Conservation (phyloP, 2,329 filamentous ascomycete species). For the Acrocalymma vagum region DNA sequence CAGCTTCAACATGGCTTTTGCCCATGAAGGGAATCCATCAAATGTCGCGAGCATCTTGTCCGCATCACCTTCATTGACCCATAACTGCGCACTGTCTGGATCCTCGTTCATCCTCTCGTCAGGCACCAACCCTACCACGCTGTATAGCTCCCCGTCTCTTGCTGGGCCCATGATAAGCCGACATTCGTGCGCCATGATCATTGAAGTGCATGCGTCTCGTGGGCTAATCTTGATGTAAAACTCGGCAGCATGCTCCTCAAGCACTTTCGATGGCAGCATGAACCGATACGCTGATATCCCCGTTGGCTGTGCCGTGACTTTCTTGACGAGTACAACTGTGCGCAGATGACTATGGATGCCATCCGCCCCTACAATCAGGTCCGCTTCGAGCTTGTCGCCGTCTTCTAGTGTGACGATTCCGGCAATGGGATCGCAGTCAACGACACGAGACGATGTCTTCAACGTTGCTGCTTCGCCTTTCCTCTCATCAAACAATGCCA, state of each 20-base stretch:
- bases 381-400: conserved; percentile 53
- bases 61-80: conserved; percentile 49
- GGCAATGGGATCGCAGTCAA: conserved; percentile 49
- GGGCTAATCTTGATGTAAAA: conserved; percentile 46
- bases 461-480: conserved; percentile 44
- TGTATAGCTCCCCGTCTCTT: conserved; percentile 51
- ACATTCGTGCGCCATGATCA: conserved; percentile 55
- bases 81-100: conserved; percentile 46
- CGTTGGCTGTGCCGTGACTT: conserved; percentile 37
- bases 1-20: conserved; percentile 40
- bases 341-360: conserved; percentile 53
- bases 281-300: conserved; percentile 52
- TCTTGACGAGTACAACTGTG: conserved; percentile 24
- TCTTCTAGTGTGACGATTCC: conserved; percentile 56
- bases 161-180: conserved; percentile 58
- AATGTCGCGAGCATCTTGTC: conserved; percentile 51
- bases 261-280: conserved; percentile 31
- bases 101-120: conserved; percentile 53
- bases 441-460: conserved; percentile 52
- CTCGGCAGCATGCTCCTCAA: conserved; percentile 26
- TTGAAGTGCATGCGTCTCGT: conserved; percentile 52
- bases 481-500: conserved; percentile 46
- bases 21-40: conserved; percentile 53
- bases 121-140: conserved; percentile 56
- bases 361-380: conserved; percentile 63